Evolutionary conservation across 306 rosid genomes (phyloP), one percentile per base, ranked within the genome.

Genomic region (Gastrolobium villosum): DNA sequence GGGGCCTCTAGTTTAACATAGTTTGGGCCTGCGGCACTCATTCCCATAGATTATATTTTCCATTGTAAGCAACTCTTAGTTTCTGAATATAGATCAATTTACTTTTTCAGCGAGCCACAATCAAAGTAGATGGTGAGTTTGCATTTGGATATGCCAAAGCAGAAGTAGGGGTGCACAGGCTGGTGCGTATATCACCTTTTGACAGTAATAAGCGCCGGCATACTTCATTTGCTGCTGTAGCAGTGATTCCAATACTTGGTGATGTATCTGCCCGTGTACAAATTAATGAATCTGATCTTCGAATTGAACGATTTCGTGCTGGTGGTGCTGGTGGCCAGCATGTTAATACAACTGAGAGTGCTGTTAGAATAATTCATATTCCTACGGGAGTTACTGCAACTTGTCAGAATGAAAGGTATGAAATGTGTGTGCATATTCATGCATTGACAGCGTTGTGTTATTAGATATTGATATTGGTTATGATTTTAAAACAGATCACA

Each of bases 321-420:
- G 95, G 99, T 43, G 99, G 99, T 46, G 66, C 99, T 69, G 99
- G 99, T 35, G 99, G 99, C 70, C 99, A 95, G 84, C 97, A 93
- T 53, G 97, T 81, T 70, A 93, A 95, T 82, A 91, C 96, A 4
- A 95, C 98, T 3, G 99, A 95, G 14, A 95, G 98, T 87, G 99
- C 98, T 32, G 97, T 95, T 72, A 87, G 92, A 87, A 89, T 95
- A 82, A 65, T 89, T 62, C 99, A 95, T 78, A 79, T 95, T 79
- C 99, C 99, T 69, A 93, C 98, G 1, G 97, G 99, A 80, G 61
- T 95, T 66, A 89, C 94, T 48, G 98, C 99, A 65, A 90, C 93
- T 84, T 88, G 98, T 86, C 99, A 95, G 87, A 95, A 91, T 62
- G 99, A 93, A 87, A 93, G 99, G 99, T 91, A 80, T 7, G 37